Evolutionary conservation across 495 filamentous ascomycete genomes (phyloP), one percentile per base, ranked within the genome.

Genomic region (Rusavskia elegans): DNA sequence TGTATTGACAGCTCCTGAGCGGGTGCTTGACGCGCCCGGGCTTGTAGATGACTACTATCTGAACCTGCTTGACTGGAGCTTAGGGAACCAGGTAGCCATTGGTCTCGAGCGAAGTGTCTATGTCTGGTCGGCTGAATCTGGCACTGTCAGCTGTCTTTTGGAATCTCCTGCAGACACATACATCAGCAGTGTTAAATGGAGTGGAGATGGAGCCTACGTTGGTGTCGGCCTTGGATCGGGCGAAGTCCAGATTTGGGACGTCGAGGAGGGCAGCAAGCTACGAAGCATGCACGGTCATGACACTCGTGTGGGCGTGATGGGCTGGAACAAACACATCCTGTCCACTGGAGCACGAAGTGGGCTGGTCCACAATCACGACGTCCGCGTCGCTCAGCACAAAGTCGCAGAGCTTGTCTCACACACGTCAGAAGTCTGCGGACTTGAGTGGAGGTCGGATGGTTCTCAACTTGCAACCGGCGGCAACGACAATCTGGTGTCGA

Each of bases 161-260:
- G 92, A 97, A 69, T 84, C 84, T 3, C 73, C 75, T 42, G 71
- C 85, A 9, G 92, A 97, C 62, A 97, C 90, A 19, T 99, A 99
- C 61, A 81, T 99, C 57, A 89, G 89, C 73, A 94, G 87, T 55
- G 92, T 99, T 55, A 95, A 95, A 67, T 99, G 93, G 92, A 96
- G 90, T 57, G 85, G 84, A 44, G 92, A 99, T 59, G 93, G 92
- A 41, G 89, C 92, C 5, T 96, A 97, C 63, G 89, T 99, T 49
- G 83, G 89, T 53, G 89, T 97, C 57, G 92, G 92, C 44, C 81
- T 99, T 52, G 89, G 88, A 56, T 85, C 87, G 13, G 92, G 92
- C 55, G 92, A 99, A 62, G 86, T 97, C 39, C 92, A 99, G 68
- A 99, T 99, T 64, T 99, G 92, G 92, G 92, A 99, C 58, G 92